Base-by-base conservation (phyloP, 2,329 filamentous ascomycete genomes). In the Helminthosporium solani region DNA sequence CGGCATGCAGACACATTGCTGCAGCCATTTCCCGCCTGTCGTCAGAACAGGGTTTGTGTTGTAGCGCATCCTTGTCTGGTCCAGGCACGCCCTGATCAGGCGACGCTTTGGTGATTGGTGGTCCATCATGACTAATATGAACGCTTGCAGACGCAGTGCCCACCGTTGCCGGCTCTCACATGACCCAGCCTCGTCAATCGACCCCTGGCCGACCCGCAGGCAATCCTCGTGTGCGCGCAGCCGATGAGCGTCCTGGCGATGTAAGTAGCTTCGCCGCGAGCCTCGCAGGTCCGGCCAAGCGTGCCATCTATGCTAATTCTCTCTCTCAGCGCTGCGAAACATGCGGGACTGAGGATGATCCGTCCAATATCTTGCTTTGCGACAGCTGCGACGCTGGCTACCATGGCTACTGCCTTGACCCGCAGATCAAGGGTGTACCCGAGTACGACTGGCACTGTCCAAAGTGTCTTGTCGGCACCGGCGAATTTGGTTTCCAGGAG, bases 401-500 rank as follows among this genome's bases (percentile, higher is more conserved):
- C 62, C 94, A 99, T 66, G 88, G 86, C 58, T 79, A 84, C 49
- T 99, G 94, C 63, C 80, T 97, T 16, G 94, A 99, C 54, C 92
- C 91, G 27, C 89, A 88, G 2, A 74, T 95, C 34, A 87, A 86
- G 58, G 75, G 80, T 7, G 83, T 87, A 53, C 90, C 90, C 0
- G 87, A 94, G 19, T 80, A 84, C 42, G 94, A 97, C 63, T 99
- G 94, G 94, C 92, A 97, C 66, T 99, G 94, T 58, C 87, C 94
- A 0, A 84, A 90, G 62, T 99, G 94, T 67, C 81, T 99, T 20
- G 94, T 99, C 19, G 94, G 94, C 37, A 95, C 95, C 46, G 91
- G 92, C 31, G 90, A 97, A 56, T 99, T 96, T 61, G 94, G 94
- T 0, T 99, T 99, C 52, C 92, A 97, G 65, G 94, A 99, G 69